Base-by-base conservation (phyloP, 257 asterid genomes). In the Hygrophila difformis region DNA sequence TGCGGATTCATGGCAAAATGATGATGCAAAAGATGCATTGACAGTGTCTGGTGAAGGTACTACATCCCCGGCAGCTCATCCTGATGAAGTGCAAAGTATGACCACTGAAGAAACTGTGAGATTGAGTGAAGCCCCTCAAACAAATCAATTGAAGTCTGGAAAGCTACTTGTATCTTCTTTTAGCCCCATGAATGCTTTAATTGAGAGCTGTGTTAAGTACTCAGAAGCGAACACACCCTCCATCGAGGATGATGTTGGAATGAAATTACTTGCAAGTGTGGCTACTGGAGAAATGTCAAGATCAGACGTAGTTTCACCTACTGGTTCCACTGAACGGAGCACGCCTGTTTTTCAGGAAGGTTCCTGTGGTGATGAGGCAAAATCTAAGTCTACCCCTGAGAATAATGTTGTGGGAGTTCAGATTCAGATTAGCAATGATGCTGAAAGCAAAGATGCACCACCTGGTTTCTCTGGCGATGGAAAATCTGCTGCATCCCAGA, bases 231-330 rank as follows among this genome's bases (percentile, higher is more conserved):
- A 62, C 39, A 44, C 89, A 17, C 31, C 79, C 57, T 85, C 84
- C 40, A 62, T 73, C 9, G 87, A 72, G 23, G 97, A 89, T 72
- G 96, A 83, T 58, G 76, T 71, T 47, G 96, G 96, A 26, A 88
- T 88, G 89, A 88, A 88, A 60, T 79, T 88, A 51, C 97, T 88
- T 57, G 97, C 97, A 35, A 88, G 87, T 67, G 97, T 88, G 56
- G 97, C 97, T 57, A 59, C 97, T 29, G 87, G 91, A 47, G 94
- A 84, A 71, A 70, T 88, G 44, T 76, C 82, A 24, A 72, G 68
- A 55, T 74, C 89, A 33, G 69, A 69, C 11, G 41, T 61, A 59
- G 63, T 53, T 51, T 76, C 94, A 6, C 91, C 91, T 14, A 36
- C 71, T 33, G 68, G 57, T 67, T 72, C 92, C 59, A 57, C 73